Evolutionary conservation across 129 eudicot species (phyloP), one percentile per base, ranked within the genome.

Genomic region (Escallonia rubra): DNA sequence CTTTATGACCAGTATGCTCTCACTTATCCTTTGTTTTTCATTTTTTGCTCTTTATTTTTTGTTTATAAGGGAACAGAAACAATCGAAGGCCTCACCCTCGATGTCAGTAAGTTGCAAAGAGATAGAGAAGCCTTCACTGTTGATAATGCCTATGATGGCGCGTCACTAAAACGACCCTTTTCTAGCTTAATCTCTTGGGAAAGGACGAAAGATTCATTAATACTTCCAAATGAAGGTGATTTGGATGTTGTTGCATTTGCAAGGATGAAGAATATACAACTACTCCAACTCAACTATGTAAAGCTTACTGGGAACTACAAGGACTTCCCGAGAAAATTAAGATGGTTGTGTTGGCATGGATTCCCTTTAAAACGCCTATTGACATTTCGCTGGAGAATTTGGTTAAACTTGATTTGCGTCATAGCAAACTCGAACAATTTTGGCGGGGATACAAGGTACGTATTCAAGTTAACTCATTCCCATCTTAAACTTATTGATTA

Each of bases 291-390:
- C 12, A 50, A 50, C 12, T 50, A 50, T 50, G 55, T 50, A 50
- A 3, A 50, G 12, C 55, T 50, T 5, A 50, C 10, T 4, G 55
- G 55, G 10, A 3, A 2, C 12, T 50, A 50, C 1, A 5, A 50
- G 11, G 12, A 50, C 12, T 50, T 50, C 4, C 55, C 55, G 10
- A 11, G 12, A 50, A 50, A 1, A 8, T 50, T 50, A 16, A 23
- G 40, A 38, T 59, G 43, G 42, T 38, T 59, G 63, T 16, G 63
- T 59, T 59, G 63, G 63, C 43, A 59, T 38, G 63, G 43, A 10
- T 59, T 59, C 41, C 63, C 7, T 2, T 59, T 59, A 34, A 59
- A 50, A 50, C 12, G 12, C 11, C 55, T 0, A 50, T 0, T 1
- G 11, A 50, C 55, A 8, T 50, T 0, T 8, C 55, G 2, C 10